Base-by-base conservation (phyloP, 2,329 filamentous ascomycete species). In the Aspergillus sp. region DNA sequence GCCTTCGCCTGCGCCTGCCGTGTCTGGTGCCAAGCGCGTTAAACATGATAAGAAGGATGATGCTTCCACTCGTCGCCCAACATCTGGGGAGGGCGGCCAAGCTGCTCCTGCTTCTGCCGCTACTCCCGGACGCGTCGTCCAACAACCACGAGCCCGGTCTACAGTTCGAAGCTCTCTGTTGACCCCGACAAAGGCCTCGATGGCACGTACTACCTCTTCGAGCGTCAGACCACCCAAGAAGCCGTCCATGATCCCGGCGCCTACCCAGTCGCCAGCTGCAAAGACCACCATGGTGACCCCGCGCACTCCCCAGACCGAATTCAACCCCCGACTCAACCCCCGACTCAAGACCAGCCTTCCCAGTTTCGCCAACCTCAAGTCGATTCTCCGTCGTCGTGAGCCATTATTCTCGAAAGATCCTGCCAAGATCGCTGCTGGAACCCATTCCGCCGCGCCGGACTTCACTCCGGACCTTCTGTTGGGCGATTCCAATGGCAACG, bases 171-270 rank as follows among this genome's bases (percentile, higher is more conserved):
- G 74, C 51, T 81, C 73, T 49, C 71, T 91, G 29, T 79, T 83
- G 65, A 94, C 87, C 4, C 88, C 89, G 0, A 93, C 86, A 6
- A 88, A 88, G 63, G 73, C 87, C 5, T 88, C 86, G 1, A 65
- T 86, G 44, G 79, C 82, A 32, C 81, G 83, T 39, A 69, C 76
- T 41, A 68, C 75, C 46, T 55, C 60, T 26, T 46, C 53, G 32
- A 81, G 74, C 54, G 69, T 70, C 45, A 81, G 79, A 58, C 71
- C 74, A 5, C 68, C 78, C 40, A 78, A 75, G 45, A 78, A 75
- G 44, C 71, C 71, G 26, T 74, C 71, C 12, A 74, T 80, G 60
- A 72, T 77, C 29, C 78, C 74, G 42, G 79, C 80, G 7, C 67
- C 78, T 26, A 57, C 66, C 12, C 66, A 65, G 19, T 75, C 75